Base-by-base conservation (phyloP, 768 basidiomycete species). In the Dioszegia hungarica region DNA sequence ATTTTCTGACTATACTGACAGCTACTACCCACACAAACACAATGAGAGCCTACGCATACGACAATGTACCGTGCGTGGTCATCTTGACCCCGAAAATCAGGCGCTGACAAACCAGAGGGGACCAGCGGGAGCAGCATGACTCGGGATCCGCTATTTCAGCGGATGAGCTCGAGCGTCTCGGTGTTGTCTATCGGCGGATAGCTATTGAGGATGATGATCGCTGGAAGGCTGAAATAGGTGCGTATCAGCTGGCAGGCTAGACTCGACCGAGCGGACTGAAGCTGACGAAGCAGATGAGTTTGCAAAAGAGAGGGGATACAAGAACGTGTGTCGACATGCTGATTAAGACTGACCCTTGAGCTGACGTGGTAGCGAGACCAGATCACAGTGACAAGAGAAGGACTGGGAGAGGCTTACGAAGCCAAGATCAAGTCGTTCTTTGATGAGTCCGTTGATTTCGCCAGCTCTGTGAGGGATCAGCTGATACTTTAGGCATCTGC, bases 371-470 rank as follows among this genome's bases (percentile, higher is more conserved):
- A 75, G 74, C 79, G 87, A 50, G 91, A 94, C 60, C 79, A 79
- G 52, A 86, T 92, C 67, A 85, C 86, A 59, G 83, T 90, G 11
- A 86, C 86, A 9, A 85, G 84, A 68, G 84, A 83, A 65, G 87
- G 85, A 0, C 78, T 98, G 45, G 92, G 91, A 0, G 89, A 89
- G 56, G 79, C 82, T 8, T 94, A 90, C 76, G 90, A 95, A 67
- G 70, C 80, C 22, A 90, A 88, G 77, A 82, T 94, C 71, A 87
- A 88, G 72, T 80, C 71, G 0, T 93, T 94, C 77, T 93, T 88
- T 66, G 80, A 86, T 52, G 90, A 92, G 88, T 89, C 65, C 59
- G 85, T 31, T 37, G 5, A 20, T 5, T 36, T 37, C 31, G 25
- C 36, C n/a, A 31, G 11, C 14, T 14, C 22, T 6, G 9, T n/a